A percentile compares a stretch with the other conserved stretches of the same genome.
Conservation (phyloP, 2,329 filamentous ascomycete species). For the Arthrobotrys entomopaga region DNA sequence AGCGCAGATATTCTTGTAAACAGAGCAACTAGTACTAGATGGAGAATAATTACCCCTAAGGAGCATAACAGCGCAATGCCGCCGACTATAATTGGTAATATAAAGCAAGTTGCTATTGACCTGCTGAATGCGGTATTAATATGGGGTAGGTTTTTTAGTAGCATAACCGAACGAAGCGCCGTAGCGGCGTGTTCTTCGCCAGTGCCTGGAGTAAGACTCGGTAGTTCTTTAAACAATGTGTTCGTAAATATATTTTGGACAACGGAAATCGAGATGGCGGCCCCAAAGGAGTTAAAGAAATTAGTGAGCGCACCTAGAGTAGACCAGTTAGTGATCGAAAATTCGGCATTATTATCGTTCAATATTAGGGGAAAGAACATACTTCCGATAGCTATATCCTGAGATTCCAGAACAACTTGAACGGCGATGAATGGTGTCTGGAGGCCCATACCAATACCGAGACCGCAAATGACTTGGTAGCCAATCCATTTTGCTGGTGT, state of each 20-base stretch:
- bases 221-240: conserved; percentile 68
- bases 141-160: conserved; percentile 60
- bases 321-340: conserved; percentile 53
- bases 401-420: conserved; percentile 58
- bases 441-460: conserved; percentile 59
- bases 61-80: conserved; percentile 41
- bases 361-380: conserved; percentile 23
- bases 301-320: conserved; percentile 61
- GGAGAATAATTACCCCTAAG: conserved; percentile 23
- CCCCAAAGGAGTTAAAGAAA: conserved; percentile 74
- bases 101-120: conserved; percentile 43
- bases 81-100: conserved; percentile 36
- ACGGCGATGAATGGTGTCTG: conserved; percentile 59
- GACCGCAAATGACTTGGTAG: conserved; percentile 58
- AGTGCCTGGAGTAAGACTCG: conserved; percentile 62
- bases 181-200: conserved; percentile 63
- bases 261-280: conserved; percentile 73
- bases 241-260: conserved; percentile 76
- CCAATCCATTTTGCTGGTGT: conserved; percentile 61
- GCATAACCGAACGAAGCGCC: conserved; percentile 62
- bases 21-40: not conserved
- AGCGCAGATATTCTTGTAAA: conserved; percentile 4
- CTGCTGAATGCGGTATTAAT: conserved; percentile 37
- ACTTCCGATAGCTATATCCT: conserved; percentile 59
- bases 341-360: conserved; percentile 57